Evolutionary conservation across 129 eudicot genomes (phyloP), one percentile per base, ranked within the genome.

Genomic region (Ambrosia trifida): DNA sequence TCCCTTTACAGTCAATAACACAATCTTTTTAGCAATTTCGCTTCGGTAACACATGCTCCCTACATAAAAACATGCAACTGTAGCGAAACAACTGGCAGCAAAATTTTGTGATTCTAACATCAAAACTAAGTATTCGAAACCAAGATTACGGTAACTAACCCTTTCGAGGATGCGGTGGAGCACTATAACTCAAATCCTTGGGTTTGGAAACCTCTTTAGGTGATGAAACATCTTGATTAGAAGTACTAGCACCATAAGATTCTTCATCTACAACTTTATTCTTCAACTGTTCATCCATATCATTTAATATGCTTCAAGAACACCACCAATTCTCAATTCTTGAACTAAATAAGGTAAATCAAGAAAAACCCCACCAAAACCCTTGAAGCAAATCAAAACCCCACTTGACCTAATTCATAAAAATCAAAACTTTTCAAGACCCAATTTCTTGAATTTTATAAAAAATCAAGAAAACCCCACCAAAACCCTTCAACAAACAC

Each of bases 171-270:
- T 72, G 81, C 24, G 82, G 78, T 7, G 86, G 80, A 38, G 91
- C 85, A 78, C 88, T 79, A 59, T 59, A 60, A 68, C 87, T 79
- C 64, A 72, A 72, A 8, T 86, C 83, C 52, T 72, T 84, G 10
- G 77, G 17, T 44, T 57, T 80, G 51, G 75, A 57, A 62, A 51
- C 53, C 74, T 84, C 85, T 40, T 59, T 51, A 28, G 66, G 76
- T 40, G 96, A 62, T 47, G 86, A 86, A 74, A 64, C 76, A 75
- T 46, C 64, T 28, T 68, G 80, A 70, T 78, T 68, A 44, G 66
- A 83, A 60, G 80, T 74, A 68, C 72, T 64, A 16, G 78, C 65
- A 78, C 64, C 70, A 65, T 41, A 69, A 16, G 72, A 64, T 61
- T 63, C 83, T 53, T 63, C 77, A 68, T 68, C 33, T 45, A 43